These are phyloP conservation scores for Rhynchospora pubera DNA, from an alignment of 176 grass and related monocot genomes.

Conservation along the genomic window DNA sequence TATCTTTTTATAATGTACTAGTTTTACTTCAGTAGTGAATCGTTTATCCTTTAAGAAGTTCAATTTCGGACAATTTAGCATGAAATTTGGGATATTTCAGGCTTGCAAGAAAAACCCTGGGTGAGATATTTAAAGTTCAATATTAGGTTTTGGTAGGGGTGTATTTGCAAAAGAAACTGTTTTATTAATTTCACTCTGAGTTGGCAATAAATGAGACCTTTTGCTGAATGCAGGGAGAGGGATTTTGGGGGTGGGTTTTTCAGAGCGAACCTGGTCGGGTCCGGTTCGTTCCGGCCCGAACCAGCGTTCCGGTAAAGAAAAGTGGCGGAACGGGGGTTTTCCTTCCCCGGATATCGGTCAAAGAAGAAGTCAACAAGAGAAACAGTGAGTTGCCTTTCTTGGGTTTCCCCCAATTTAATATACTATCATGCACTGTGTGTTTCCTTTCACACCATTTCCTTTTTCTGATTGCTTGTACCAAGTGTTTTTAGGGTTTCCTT, in stretches of 20 bases:
- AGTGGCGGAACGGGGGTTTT: conserved; percentile 25
- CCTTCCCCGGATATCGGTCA: not conserved
- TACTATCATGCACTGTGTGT: not conserved
- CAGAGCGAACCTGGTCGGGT: not conserved
- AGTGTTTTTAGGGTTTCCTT: not conserved
- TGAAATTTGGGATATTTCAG: not conserved
- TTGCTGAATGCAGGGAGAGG: conserved; percentile 6
- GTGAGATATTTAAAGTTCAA: not conserved
- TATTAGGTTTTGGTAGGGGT: not conserved
- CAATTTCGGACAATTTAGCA: not conserved
- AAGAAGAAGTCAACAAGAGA: conserved; percentile 18
- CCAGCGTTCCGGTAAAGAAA: not conserved
- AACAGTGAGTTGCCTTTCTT: conserved; percentile 5
- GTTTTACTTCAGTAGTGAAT: not conserved
- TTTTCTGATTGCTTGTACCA: not conserved
- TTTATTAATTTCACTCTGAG: not conserved
- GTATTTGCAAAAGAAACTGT: not conserved
- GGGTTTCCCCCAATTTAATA: not conserved
- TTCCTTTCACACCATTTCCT: not conserved
- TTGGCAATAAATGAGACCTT: not conserved
- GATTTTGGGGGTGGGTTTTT: conserved; percentile 11
- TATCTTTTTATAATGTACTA: not conserved
- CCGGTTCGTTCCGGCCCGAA: conserved; percentile 6
- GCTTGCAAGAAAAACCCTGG: not conserved
- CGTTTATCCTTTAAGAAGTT: not conserved